Base-by-base conservation (phyloP, 805 yeast genomes). In the Yarrowia yakushimensis region DNA sequence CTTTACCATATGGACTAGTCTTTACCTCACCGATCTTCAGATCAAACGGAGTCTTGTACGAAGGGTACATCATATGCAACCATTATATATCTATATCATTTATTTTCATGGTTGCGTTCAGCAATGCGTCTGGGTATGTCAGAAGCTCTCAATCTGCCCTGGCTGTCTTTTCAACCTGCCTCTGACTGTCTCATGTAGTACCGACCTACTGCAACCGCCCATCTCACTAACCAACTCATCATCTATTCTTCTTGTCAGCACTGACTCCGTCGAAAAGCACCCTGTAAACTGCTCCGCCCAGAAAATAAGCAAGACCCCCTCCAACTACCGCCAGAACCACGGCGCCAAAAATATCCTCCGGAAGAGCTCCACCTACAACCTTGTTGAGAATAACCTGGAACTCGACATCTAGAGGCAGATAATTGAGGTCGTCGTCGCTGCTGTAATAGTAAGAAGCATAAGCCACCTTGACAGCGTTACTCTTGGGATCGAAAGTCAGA, bases 341-440 rank as follows among this genome's bases (percentile, higher is more conserved):
- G 9, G 43, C 62, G 7, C 43, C 54, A 43, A 42, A 33, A 23
- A 59, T 42, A 31, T 43, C 54, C 17, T 43, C 42, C 2, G 62
- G 62, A 31, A 59, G 62, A 23, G 48, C 36, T 13, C 54, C 54
- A 2, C 42, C 34, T 23, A 33, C 41, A 3, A 59, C 62, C 31
- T 41, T 33, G 25, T 59, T 36, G 15, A 59, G 34, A 2, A 43
- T 15, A 1, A 59, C 42, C 23, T 42, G 33, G 13, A n/a, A 42
- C 31, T 27, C 25, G 7, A 42, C 62, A 8, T 27, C 37, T 3
- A 42, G 25, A n/a, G 62, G 54, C 20, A 25, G 11, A 4, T 43
- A 20, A 10, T 59, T 41, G 27, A 59, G 33, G 12, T 41, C 31
- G 15, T 42, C 54, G 13, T 27, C 42, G 10, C 34, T 23, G 25